phyloP scores from a whole-genome alignment of 2,329 filamentous ascomycete species.

The Hymenoscyphus albidus region DNA sequence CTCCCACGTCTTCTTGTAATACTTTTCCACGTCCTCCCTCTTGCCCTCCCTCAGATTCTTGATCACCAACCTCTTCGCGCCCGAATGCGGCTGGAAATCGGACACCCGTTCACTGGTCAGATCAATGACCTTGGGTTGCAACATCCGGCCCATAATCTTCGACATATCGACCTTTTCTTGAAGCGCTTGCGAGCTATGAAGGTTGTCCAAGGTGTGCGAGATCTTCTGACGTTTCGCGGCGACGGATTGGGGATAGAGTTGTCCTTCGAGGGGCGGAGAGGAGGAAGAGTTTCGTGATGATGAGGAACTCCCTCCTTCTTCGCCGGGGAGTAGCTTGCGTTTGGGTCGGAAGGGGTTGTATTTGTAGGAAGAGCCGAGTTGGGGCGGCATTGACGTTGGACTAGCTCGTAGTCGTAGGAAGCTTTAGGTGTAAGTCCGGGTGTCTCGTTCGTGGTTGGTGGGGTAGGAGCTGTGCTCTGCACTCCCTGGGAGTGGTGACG shows the following conservation, averaged over 20 bases:
- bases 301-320: not conserved
- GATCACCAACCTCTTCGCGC: slow-evolving; percentile 83
- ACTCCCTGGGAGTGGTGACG: not conserved
- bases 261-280: slow-evolving; percentile 8
- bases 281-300: slow-evolving; percentile 8
- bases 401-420: too few relatives aligned
- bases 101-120: slow-evolving; percentile 23
- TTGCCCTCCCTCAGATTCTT: slow-evolving; percentile 75
- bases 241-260: slow-evolving; percentile 7
- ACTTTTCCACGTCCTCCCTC: slow-evolving; percentile 62
- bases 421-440: not conserved
- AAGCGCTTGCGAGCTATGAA: slow-evolving; percentile 8
- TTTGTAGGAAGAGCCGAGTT: too few relatives aligned
- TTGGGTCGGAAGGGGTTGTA: slow-evolving; percentile 26
- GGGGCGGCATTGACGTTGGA: too few relatives aligned
- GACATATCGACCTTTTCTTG: slow-evolving; percentile 21
- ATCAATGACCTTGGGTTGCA: slow-evolving; percentile 24
- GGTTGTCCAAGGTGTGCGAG: slow-evolving; percentile 52
- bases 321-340: slow-evolving; percentile 25
- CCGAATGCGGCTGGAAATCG: slow-evolving; percentile 66
- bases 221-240: slow-evolving; percentile 66
- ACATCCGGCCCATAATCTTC: slow-evolving; percentile 20
- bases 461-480: not conserved
- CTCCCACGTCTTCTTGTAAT: slow-evolving; percentile 71
- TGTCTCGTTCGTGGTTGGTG: not conserved